Base-by-base conservation (phyloP, 2,329 filamentous ascomycete genomes). In the Clonostachys solani region DNA sequence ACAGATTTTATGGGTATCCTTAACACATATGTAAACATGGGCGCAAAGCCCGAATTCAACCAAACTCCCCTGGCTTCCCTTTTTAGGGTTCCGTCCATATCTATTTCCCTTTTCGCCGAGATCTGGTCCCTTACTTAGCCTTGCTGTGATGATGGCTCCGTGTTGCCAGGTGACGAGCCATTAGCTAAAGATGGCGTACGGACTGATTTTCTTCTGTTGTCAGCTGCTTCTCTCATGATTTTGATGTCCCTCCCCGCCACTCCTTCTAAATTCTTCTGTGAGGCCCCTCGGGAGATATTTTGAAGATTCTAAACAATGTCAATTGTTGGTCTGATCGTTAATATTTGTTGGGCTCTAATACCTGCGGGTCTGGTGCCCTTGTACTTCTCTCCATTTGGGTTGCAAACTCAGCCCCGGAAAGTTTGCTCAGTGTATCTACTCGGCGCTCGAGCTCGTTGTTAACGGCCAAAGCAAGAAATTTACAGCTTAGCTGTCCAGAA, bases 141-240 rank as follows among this genome's bases (percentile, higher is more conserved):
- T 17, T 17, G 40, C 40, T 19, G n/a, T 8, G 36, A 38, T 38
- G 36, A 29, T 29, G 23, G 23, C 23, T 29, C 23, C 23, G 23
- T 29, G 23, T 29, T 29, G 23, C 23, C 23, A 29, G 23, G 9
- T 29, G 23, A 9, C 23, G 23, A 29, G 23, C 10, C 23, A 29
- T 29, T 29, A 29, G 23, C 23, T 29, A 10, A 29, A 29, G 23
- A 29, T 29, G 23, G 23, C 23, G 23, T 29, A 29, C 23, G 23
- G 23, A 29, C 23, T 33, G 19, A n/a, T 33, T 53, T 53, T 50
- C 48, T 58, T 47, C 61, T 60, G 42, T 56, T 63, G 12, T 61
- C 56, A 17, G 59, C 61, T 33, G 62, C 60, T 47, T 62, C 61
- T 38, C 56, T 57, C 59, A 69, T 61, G 15, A 64, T 60, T 43